Conservation (phyloP, 2,329 filamentous ascomycete genomes). For the Calonectria fujianensis region DNA sequence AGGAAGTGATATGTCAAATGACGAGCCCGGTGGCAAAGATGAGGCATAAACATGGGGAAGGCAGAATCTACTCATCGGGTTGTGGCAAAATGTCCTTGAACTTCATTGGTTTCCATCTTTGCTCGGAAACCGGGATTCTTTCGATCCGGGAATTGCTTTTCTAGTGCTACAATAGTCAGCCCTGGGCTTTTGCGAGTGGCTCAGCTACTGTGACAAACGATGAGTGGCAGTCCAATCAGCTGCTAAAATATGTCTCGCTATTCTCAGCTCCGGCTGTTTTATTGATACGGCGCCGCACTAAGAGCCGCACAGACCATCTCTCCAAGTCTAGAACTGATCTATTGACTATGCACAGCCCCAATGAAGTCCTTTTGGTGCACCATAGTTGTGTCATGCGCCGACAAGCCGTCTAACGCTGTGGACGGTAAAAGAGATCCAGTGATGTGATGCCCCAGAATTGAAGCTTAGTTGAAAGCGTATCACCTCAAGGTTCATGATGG, state of each 20-base stretch:
- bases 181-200: background rate
- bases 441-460: background rate
- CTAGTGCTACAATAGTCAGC: too few species aligned
- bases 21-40: background rate
- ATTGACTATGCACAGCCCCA: background rate
- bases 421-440: too few species aligned
- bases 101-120: background rate
- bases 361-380: background rate
- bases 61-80: background rate
- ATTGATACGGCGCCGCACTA: too few species aligned
- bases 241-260: background rate
- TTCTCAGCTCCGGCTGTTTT: background rate
- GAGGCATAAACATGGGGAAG: background rate
- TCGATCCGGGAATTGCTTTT: background rate
- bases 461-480: background rate
- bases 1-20: background rate
- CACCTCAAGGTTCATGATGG: background rate
- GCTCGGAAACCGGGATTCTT: background rate
- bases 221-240: background rate
- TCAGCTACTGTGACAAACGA: background rate
- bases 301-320: background rate
- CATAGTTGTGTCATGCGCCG: background rate
- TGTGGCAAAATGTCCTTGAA: background rate
- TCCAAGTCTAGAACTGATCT: background rate
- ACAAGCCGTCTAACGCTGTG: background rate